Conservation (phyloP, 1,139 yeast genomes). For the Kodamaea sp. region DNA sequence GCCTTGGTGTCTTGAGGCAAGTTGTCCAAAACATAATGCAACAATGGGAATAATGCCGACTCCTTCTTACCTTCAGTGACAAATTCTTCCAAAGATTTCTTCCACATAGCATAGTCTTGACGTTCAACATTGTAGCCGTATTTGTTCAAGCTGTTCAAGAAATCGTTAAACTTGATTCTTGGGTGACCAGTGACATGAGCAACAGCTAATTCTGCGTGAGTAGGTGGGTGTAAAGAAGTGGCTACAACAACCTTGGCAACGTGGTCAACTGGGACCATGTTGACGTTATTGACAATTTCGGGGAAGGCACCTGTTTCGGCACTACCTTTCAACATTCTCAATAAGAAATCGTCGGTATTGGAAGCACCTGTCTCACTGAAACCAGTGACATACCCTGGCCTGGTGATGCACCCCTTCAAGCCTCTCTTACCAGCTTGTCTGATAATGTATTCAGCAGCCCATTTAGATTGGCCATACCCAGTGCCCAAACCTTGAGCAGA, state of each 20-base stretch:
- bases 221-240: slow-evolving; percentile 74
- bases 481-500: slow-evolving; percentile 78
- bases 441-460: slow-evolving; percentile 92
- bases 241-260: slow-evolving; percentile 91
- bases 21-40: slow-evolving; percentile 91
- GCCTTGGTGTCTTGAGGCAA: slow-evolving; percentile 90
- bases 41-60: slow-evolving; percentile 85
- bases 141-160: slow-evolving; percentile 56
- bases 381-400: slow-evolving; percentile 97
- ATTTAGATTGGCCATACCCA: slow-evolving; percentile 96
- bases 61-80: slow-evolving; percentile 67
- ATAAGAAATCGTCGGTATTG: slow-evolving; percentile 92
- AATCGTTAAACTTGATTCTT: slow-evolving; percentile 74
- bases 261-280: slow-evolving; percentile 97
- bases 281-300: slow-evolving; percentile 79
- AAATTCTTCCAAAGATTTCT: slow-evolving; percentile 64
- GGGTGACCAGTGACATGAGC: slow-evolving; percentile 99
- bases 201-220: slow-evolving; percentile 51
- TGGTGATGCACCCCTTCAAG: slow-evolving; percentile 78
- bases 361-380: slow-evolving; percentile 79
- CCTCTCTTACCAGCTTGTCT: slow-evolving; percentile 87
- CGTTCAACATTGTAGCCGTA: slow-evolving; percentile 71
- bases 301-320: slow-evolving; percentile 85
- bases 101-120: slow-evolving; percentile 77
- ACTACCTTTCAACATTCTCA: slow-evolving; percentile 93